Evolutionary conservation across 2,329 filamentous ascomycete species (phyloP).

Genomic region (Fusarium tupiense): DNA sequence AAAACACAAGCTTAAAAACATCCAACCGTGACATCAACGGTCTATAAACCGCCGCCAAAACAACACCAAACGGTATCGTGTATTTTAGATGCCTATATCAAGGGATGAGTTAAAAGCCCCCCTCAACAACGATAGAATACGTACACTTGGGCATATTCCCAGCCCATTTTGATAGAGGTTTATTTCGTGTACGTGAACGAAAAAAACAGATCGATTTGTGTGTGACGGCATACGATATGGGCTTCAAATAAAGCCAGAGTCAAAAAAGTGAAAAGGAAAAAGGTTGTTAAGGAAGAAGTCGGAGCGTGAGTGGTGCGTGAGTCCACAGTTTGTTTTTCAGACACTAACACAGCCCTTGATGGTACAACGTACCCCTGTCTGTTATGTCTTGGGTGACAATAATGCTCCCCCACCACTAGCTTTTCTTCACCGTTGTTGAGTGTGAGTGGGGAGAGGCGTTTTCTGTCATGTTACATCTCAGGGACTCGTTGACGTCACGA

Average conservation of each 20-base stretch:
- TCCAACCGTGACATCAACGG: slow-evolving; percentile 34
- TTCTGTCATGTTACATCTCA: neutral
- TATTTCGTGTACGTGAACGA: neutral
- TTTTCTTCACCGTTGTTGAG: neutral
- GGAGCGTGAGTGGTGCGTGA: neutral
- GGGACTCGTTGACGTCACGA: slow-evolving; percentile 34
- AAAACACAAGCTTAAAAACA: slow-evolving; percentile 27
- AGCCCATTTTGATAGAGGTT: slow-evolving; percentile 35
- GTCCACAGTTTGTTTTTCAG: slow-evolving; percentile 1
- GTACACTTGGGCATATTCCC: slow-evolving; percentile 40
- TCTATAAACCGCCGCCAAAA: slow-evolving; percentile 17
- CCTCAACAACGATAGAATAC: neutral
- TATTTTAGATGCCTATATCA: slow-evolving; percentile 35
- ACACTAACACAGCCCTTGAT: slow-evolving; percentile 1
- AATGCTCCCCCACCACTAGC: neutral
- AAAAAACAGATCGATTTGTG: neutral
- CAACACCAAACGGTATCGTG: slow-evolving; percentile 34
- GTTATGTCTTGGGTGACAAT: neutral
- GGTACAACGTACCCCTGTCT: neutral
- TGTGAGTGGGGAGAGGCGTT: neutral
- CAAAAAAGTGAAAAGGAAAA: neutral
- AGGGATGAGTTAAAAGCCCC: neutral
- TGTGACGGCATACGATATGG: neutral
- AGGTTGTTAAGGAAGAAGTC: slow-evolving; percentile 1
- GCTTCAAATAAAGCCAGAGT: neutral